Base-by-base conservation (phyloP, 441 rosid genomes). In the Adansonia madagascariensis region DNA sequence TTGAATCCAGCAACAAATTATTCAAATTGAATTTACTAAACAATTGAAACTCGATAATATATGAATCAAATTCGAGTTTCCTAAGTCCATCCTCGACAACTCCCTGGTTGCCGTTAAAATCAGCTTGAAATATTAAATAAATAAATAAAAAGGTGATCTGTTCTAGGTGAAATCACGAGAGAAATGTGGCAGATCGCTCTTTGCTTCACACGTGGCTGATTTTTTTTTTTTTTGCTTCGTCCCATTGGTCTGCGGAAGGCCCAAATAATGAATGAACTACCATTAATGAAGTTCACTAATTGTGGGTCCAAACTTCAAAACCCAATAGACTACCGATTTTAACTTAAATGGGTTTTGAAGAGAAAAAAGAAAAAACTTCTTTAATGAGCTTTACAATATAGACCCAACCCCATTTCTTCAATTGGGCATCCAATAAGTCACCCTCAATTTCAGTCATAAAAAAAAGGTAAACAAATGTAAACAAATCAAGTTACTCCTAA, bases 121-220 rank as follows among this genome's bases (percentile, higher is more conserved):
- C 24, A 9, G n/a, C 39, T 24, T 10, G 8, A 4, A 10, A 44
- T 11, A 10, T 2, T 27, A 27, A 43, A 66, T 20, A 24, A n/a
- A 53, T 15, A 53, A 18, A 53, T 15, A 2, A 12, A 12, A 50
- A 12, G 2, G 20, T 50, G 11, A 60, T 20, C 2, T 6, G 39
- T 1, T 61, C 15, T 22, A n/a, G 43, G n/a, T 74, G 59, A 43
- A 18, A 18, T 39, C 75, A 52, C 47, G 61, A 24, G 43, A 57
- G 56, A 1, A 11, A 2, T 12, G 53, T 22, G 57, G 60, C 77
- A 20, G 57, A 60, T 68, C 77, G 60, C 14, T 74, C 4, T 74
- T 41, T 12, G 22, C 6, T 24, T 17, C 6, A 61, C 69, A 61
- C 70, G 77, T 61, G 77, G 77, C 24, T 24, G 18, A 22, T 56